Evolutionary conservation across 1,284 basidiomycete genomes (phyloP), one percentile per base, ranked within the genome.

Genomic region (Tremellales sp.): DNA sequence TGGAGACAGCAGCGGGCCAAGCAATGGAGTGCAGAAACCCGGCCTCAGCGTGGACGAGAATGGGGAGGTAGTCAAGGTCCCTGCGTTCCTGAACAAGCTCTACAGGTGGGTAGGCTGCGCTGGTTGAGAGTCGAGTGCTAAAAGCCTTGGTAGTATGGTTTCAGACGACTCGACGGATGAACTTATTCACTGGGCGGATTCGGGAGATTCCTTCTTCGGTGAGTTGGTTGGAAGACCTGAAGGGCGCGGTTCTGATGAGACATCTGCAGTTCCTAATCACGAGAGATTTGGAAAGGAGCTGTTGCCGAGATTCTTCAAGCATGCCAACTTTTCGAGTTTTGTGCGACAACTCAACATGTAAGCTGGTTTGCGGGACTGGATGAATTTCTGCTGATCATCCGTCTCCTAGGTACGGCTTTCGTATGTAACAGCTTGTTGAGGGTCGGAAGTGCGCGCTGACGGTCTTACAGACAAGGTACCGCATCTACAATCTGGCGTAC

Each of bases 331-430:
- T 68, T 84, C 83, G 39, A 90, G 87, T 35, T 97, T 97, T 66
- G 92, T 97, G 29, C 82, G 93, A 31, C 93, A 97, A 71, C 80
- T 97, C 63, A 97, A 97, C 78, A 95, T 95, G 90, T 70, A 51
- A 50, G 67, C 45, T 8, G 19, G 16, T 21, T 18, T 1, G n/a
- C 40, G 28, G 2, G n/a, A n/a, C 14, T 9, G 47, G n/a, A n/a
- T n/a, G n/a, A n/a, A n/a, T n/a, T 27, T 26, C 24, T 24, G 8
- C 16, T 14, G 18, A 14, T 31, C n/a, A 43, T 47, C 40, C 22
- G 48, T 42, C 3, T 6, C 22, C 1, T 37, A 62, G 54, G 54
- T 93, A 94, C 70, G 90, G 89, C 37, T 94, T 94, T 68, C 89
- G 67, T 70, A 40, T 43, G 67, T 64, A 14, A 27, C 46, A 40